Evolutionary conservation across 306 rosid genomes (phyloP).

Genomic region (Cyclanthera cordifolia): DNA sequence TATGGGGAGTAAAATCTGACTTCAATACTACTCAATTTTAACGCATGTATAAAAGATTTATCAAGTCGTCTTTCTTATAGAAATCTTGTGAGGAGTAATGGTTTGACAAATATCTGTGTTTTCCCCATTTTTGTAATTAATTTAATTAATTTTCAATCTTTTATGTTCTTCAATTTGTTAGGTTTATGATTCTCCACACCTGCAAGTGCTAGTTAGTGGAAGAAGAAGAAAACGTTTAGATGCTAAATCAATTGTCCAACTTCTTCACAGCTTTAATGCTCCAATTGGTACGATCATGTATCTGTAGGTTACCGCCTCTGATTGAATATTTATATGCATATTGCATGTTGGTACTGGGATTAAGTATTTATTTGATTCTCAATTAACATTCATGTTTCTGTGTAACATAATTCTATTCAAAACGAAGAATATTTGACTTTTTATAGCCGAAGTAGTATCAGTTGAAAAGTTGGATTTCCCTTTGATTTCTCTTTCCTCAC

Average conservation of each 20-base stretch:
- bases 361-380: background rate
- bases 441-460: background rate
- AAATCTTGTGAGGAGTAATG: background rate
- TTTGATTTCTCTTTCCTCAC: background rate
- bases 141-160: background rate
- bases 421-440: background rate
- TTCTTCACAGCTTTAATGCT: constrained; percentile 59
- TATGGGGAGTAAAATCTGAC: background rate
- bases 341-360: background rate
- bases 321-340: background rate
- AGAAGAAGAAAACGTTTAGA: constrained; percentile 62
- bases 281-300: constrained; percentile 42
- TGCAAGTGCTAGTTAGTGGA: constrained; percentile 54
- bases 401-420: background rate
- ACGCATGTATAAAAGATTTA: background rate
- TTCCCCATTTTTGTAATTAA: background rate
- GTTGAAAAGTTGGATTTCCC: background rate
- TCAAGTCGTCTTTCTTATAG: background rate
- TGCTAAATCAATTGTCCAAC: constrained; percentile 65
- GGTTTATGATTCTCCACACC: constrained; percentile 72
- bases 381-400: background rate
- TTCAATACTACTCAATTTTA: background rate
- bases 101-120: background rate
- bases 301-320: constrained; percentile 2
- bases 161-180: constrained; percentile 18